Conservation (phyloP, 140 eudicot genomes). For the Oenanthe javanica region DNA sequence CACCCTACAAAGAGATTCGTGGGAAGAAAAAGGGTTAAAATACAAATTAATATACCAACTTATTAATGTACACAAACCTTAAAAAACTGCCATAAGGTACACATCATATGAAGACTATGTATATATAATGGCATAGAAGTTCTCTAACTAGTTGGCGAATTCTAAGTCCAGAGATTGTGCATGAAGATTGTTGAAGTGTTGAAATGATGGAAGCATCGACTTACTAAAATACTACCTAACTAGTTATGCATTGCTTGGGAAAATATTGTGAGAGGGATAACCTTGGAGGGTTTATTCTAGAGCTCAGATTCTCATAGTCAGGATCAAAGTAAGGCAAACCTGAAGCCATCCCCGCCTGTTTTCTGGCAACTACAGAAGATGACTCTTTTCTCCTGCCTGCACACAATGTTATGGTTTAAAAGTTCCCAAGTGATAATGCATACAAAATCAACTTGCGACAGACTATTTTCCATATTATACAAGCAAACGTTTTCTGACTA, state of each 20-base stretch:
- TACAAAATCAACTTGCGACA: not conserved
- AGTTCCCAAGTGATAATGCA: not conserved
- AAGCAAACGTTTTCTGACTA: not conserved
- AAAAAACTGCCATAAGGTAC: not conserved
- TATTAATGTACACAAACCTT: not conserved
- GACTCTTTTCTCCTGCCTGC: not conserved
- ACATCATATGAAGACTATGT: not conserved
- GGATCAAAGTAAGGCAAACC: conserved; percentile 92
- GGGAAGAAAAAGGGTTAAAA: not conserved
- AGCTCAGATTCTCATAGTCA: conserved; percentile 81
- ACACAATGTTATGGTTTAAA: not conserved
- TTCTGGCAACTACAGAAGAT: conserved; percentile 1
- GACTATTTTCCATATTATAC: not conserved
- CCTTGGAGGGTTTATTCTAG: conserved; percentile 95
- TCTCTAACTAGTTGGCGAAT: not conserved
- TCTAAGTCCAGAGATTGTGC: not conserved
- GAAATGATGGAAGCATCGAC: not conserved
- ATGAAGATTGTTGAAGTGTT: not conserved
- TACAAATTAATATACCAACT: not conserved
- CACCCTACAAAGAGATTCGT: conserved; percentile 42
- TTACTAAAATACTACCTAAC: not conserved
- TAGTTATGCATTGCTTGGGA: not conserved
- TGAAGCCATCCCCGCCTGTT: conserved; percentile 39
- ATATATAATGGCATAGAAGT: not conserved
- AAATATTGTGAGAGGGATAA: conserved; percentile 20